Evolutionary conservation across 768 basidiomycete genomes (phyloP), one percentile per base, ranked within the genome.

Genomic region (Lactifluus piperatus): DNA sequence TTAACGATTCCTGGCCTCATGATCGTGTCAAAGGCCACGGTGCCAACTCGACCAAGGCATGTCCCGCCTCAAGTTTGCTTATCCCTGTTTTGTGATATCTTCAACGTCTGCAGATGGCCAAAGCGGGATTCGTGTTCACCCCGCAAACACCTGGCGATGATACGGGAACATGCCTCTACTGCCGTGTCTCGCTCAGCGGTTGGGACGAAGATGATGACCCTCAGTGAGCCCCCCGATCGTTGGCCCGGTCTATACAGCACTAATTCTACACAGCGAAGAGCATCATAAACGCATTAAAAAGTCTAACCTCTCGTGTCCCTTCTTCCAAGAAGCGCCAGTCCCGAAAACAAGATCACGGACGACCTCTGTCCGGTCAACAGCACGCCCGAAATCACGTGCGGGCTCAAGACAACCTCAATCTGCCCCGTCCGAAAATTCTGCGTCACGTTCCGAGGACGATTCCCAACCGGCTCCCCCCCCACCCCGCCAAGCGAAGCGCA

Each of bases 121-220:
- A 81, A 64, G 92, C 93, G 3, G 94, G 94, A 8, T 97, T 95
- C 68, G 79, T 91, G 0, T 91, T 79, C 68, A 85, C 84, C 0
- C 89, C 92, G 2, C 80, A 84, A 56, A 71, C 75, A 13, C 66
- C 75, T 1, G 85, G 79, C 4, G 86, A 91, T 64, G 94, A 98
- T 70, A 81, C 84, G 1, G 91, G 83, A 0, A 84, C 84, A 0
- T 98, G 94, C 71, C 75, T 93, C 5, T 93, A 93, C 67, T 98
- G 94, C 69, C 77, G 84, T 45, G 75, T 86, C 34, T 78, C 83
- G 2, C 80, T 95, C 3, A 84, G 84, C 55, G 91, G 89, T 1
- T 98, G 94, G 94, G 90, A 93, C 44, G 74, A 78, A 29, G 82
- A 81, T 14, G 94, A 98, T 69, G 85, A 94, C 71, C 94, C 94